Evolutionary conservation across 2,329 filamentous ascomycete species (phyloP).

Genomic region (Ascomycota sp.): DNA sequence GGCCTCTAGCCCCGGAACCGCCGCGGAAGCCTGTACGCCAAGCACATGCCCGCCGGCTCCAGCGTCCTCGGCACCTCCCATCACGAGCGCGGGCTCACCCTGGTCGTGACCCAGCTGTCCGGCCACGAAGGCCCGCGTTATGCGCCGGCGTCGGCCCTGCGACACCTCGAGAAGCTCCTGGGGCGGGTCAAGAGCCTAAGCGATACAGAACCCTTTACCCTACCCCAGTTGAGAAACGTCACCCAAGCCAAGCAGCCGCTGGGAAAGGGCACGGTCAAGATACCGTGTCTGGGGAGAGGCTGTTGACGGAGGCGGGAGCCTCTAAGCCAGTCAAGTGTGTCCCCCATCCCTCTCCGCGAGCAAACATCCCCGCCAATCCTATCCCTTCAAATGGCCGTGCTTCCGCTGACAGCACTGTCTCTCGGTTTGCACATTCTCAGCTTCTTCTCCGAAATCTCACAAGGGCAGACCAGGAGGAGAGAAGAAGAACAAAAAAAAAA

Average conservation of each 20-base stretch:
- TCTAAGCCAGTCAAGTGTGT: too few relatives aligned
- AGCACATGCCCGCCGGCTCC: constrained; percentile 28
- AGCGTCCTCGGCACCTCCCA: constrained; percentile 49
- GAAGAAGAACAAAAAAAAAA: too few relatives aligned
- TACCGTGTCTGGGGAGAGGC: constrained; percentile 13
- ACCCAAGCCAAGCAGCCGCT: constrained; percentile 4
- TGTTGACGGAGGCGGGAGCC: too few relatives aligned
- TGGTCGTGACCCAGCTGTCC: constrained; percentile 35
- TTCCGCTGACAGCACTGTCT: too few relatives aligned
- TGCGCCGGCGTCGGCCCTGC: constrained; percentile 42
- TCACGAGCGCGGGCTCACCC: constrained; percentile 56
- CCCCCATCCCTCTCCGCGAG: too few relatives aligned
- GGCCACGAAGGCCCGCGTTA: constrained; percentile 53
- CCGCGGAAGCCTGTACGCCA: constrained; percentile 13
- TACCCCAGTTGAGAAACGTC: constrained; percentile 4
- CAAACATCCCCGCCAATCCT: too few relatives aligned
- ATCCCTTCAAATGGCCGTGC: too few relatives aligned
- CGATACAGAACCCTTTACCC: constrained; percentile 15
- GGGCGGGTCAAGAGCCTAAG: constrained; percentile 39
- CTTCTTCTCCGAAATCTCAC: too few relatives aligned
- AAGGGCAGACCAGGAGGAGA: too few relatives aligned
- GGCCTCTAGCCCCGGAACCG: constrained; percentile 19
- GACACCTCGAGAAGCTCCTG: constrained; percentile 54
- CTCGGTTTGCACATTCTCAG: too few relatives aligned
- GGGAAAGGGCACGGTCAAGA: constrained; percentile 6